Percentiles rank a stretch among this genome's conserved stretches.
Conservation (phyloP, 2,329 filamentous ascomycete genomes). For the Phialocephala subalpina region DNA sequence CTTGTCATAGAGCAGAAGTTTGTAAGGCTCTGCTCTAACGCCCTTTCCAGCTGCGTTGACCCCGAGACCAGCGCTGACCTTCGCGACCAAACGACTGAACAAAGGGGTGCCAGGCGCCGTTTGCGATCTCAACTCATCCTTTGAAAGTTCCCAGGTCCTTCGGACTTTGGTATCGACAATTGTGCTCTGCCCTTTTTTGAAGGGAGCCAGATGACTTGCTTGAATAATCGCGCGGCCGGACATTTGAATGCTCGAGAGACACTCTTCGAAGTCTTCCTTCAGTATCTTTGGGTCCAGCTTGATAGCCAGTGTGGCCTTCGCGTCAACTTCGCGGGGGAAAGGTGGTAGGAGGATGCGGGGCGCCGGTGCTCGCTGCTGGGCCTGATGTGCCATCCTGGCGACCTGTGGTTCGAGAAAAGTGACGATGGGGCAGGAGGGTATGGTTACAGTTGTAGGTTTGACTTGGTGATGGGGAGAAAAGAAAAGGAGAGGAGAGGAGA, state of each 20-base stretch:
- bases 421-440: no score
- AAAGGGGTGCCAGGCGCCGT: slow-evolving; percentile 46
- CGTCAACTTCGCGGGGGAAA: no score
- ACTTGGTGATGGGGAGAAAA: no score
- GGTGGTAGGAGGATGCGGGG: no score
- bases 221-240: slow-evolving; percentile 28
- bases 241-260: slow-evolving; percentile 28
- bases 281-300: not conserved
- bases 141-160: slow-evolving; percentile 54
- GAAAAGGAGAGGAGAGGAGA: no score
- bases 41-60: slow-evolving; percentile 34
- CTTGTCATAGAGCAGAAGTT: slow-evolving; percentile 58
- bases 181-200: slow-evolving; percentile 49
- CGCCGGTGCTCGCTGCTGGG: no score
- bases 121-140: slow-evolving; percentile 46
- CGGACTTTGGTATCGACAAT: slow-evolving; percentile 50
- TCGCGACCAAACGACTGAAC: slow-evolving; percentile 37
- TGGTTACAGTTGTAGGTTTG: no score
- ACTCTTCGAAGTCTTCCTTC: slow-evolving; percentile 24
- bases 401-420: no score
- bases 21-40: slow-evolving; percentile 51
- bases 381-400: no score
- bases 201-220: slow-evolving; percentile 44
- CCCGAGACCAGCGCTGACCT: slow-evolving; percentile 44
- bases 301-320: no score